These are phyloP conservation scores for Phyllosticta capitalensis DNA, from an alignment of 2,329 filamentous ascomycete species.

Conservation along the genomic window DNA sequence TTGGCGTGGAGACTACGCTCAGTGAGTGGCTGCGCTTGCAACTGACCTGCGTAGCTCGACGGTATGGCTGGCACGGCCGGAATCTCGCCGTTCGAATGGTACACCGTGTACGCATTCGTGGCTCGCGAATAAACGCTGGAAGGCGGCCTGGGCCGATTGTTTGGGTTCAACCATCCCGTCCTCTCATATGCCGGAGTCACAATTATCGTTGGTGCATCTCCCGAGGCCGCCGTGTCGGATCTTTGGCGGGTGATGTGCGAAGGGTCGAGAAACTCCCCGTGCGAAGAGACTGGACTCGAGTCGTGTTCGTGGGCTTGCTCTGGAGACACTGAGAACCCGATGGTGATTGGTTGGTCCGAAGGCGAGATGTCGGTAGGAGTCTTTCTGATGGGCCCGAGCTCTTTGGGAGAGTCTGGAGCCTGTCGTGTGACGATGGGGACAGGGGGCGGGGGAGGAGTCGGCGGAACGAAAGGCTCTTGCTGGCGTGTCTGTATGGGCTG, in stretches of 20 bases:
- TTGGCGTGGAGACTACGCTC: background rate
- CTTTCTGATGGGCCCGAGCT: background rate
- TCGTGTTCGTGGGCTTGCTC: conserved; percentile 34
- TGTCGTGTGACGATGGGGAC: background rate
- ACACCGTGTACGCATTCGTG: conserved; percentile 28
- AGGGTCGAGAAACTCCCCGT: background rate
- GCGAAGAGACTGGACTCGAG: background rate
- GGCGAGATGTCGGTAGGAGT: conserved; percentile 49
- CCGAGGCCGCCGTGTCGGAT: conserved; percentile 29
- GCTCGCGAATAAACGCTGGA: conserved; percentile 56
- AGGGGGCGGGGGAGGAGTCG: conserved; percentile 1
- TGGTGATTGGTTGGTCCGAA: conserved; percentile 61
- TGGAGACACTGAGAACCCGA: conserved; percentile 58
- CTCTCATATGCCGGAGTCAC: conserved; percentile 44
- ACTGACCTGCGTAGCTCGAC: background rate
- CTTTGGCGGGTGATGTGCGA: conserved; percentile 21
- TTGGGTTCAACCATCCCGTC: conserved; percentile 45
- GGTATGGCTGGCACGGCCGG: conserved; percentile 41
- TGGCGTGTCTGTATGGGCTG: background rate
- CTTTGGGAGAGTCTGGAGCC: background rate
- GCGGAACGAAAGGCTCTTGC: conserved; percentile 3
- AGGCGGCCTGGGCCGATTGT: conserved; percentile 43
- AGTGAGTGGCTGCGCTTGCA: background rate
- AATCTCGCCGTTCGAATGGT: conserved; percentile 22
- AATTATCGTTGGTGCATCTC: conserved; percentile 41